Evolutionary conservation across 1,139 yeast genomes (phyloP), one percentile per base, ranked within the genome.

Genomic region (Saccharomyces hybrid): DNA sequence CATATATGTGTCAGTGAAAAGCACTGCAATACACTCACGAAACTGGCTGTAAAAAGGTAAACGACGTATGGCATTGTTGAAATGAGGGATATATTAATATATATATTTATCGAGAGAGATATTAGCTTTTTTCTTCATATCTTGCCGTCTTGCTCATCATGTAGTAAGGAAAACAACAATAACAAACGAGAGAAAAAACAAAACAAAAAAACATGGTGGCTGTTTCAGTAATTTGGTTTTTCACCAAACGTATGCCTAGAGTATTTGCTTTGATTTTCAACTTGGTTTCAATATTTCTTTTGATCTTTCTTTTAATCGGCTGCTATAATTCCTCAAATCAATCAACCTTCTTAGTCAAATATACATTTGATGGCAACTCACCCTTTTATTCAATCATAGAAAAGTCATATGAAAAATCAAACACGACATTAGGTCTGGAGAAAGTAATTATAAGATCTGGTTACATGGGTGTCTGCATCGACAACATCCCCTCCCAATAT

Each of bases 381-480:
- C 60, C 69, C 2, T 59, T 70, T 48, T 69, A 61, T 54, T 31
- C 61, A 0, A 58, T 63, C 7, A 61, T 70, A 19, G 46, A 62
- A 51, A 55, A 59, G 1, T 62, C 70, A 2, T 68, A 67, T 50
- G 50, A 55, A 13, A 44, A 57, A 3, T 48, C 58, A 5, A 53
- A 54, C 6, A 53, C 52, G 3, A 60, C 66, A 0, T 49, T 49
- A 7, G 68, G 67, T 5, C 52, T 70, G 27, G 65, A 67, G 47
- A 52, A 63, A 7, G 57, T 70, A 9, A 51, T 51, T 8, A 60
- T 70, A 14, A 62, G 61, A 48, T 57, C 68, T 6, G 72, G 71
- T 5, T 64, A 65, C 46, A 58, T 69, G 62, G 71, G 70, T 13
- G 61, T 68, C 3, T 70, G 73, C 52, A 38, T 70, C 13, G 58